These are phyloP conservation scores for Microsporum audouinii DNA, from an alignment of 2,329 filamentous ascomycete genomes.

Conservation along the genomic window DNA sequence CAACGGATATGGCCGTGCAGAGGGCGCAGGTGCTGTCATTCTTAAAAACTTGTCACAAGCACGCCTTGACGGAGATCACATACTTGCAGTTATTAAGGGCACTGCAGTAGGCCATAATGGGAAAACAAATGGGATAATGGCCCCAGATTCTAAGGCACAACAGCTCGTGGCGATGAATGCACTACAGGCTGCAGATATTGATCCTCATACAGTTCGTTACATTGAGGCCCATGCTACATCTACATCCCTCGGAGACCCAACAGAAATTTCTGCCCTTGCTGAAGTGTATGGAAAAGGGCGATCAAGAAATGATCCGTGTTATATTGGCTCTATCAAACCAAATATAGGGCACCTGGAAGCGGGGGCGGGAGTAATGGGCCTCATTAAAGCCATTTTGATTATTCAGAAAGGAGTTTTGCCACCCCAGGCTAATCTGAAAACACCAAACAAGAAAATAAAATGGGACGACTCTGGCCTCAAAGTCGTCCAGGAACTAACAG, in stretches of 20 bases:
- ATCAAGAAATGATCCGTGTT: neutral
- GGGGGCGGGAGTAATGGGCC: slow-evolving; percentile 18
- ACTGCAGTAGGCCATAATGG: neutral
- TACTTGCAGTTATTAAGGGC: slow-evolving; percentile 48
- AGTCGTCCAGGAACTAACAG: slow-evolving; percentile 9
- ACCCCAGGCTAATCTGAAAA: neutral
- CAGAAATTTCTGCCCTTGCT: neutral
- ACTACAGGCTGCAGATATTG: slow-evolving; percentile 17
- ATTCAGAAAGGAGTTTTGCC: slow-evolving; percentile 20
- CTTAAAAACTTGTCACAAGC: slow-evolving; percentile 67
- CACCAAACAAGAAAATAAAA: neutral
- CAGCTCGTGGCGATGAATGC: slow-evolving; percentile 18
- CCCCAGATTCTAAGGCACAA: slow-evolving; percentile 23
- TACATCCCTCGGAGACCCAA: slow-evolving; percentile 27
- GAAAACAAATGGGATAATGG: slow-evolving; percentile 32
- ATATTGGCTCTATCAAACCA: slow-evolving; percentile 15
- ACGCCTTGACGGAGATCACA: slow-evolving; percentile 54
- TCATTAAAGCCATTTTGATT: slow-evolving; percentile 24
- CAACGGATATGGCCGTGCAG: slow-evolving; percentile 52
- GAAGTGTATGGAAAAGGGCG: neutral
- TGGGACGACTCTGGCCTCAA: slow-evolving; percentile 9
- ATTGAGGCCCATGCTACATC: slow-evolving; percentile 68
- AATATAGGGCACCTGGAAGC: slow-evolving; percentile 29
- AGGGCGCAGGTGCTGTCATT: slow-evolving; percentile 52
- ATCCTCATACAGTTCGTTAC: slow-evolving; percentile 55